Evolutionary conservation across 1,284 basidiomycete genomes (phyloP), one percentile per base, ranked within the genome.

Genomic region (Fomitopsis palustris): DNA sequence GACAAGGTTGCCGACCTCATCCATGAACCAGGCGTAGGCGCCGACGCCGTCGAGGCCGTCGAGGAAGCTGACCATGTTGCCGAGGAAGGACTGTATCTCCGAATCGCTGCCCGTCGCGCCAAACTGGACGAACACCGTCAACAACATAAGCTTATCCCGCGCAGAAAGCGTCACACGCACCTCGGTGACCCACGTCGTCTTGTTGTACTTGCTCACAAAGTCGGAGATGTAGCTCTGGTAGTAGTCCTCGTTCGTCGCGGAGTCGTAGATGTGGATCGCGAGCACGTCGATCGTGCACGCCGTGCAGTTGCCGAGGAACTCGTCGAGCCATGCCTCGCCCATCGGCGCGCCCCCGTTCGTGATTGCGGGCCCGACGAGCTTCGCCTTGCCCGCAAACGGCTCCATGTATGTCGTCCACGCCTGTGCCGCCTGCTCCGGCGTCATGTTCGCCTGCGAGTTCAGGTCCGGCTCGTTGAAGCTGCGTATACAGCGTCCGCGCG

Each of bases 381-480:
- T 72, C 53, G 70, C 71, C 57, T 69, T 68, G 58, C 70, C 70
- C 9, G 66, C 65, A 65, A 71, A 72, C 1, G 72, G 72, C 63
- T 72, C 60, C 67, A 74, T 72, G 66, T 66, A 74, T 51, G 59
- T 54, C 66, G 64, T 68, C 69, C 68, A 72, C 16, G 68, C 67
- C 35, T 59, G 45, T 23, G 71, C 72, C 42, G 72, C 72, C 21
- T 61, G 62, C 41, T 62, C 58, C 16, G 72, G 71, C 47, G 61
- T 62, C 58, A 71, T 59, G 67, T 74, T 74, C 4, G 70, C 62
- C 63, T 74, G 72, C 29, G 68, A 41, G 42, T 61, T 58, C n/a
- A 71, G 65, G 62, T 74, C 71, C 51, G 71, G 71, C 64, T 74
- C 72, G 69, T 74, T 74, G 61, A 71, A 65, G 57, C 72, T 73